phyloP scores from a whole-genome alignment of 2,329 filamentous ascomycete species.

The Nothopassalora personata region DNA sequence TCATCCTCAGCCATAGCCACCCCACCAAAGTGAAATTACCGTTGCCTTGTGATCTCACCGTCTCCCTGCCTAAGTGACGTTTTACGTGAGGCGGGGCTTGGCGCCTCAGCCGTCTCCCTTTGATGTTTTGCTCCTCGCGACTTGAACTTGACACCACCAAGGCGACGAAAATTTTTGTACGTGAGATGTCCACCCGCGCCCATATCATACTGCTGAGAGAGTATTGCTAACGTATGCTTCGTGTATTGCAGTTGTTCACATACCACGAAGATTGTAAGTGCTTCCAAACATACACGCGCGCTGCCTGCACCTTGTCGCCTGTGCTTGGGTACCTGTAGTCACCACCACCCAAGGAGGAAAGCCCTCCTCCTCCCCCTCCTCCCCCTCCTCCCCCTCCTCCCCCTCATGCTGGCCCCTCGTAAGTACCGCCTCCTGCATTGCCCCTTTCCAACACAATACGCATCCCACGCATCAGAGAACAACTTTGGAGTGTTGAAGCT shows the following conservation, averaged over 20 bases:
- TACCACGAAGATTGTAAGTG: not conserved
- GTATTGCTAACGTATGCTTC: not conserved
- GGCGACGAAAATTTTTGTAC: not conserved
- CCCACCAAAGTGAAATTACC: not conserved
- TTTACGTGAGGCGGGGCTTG: not conserved
- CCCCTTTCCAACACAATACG: not conserved
- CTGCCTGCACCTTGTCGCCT: not conserved
- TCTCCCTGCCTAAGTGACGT: not conserved
- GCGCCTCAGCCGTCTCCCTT: not conserved
- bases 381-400: not conserved
- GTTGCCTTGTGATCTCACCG: not conserved
- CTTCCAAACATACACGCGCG: not conserved
- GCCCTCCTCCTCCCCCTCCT: not conserved
- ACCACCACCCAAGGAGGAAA: not conserved
- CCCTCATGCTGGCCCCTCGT: not conserved
- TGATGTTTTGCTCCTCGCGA: not conserved
- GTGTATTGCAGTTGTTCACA: not conserved
- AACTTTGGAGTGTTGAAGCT: not conserved
- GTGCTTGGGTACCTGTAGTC: not conserved
- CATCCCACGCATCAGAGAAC: not conserved
- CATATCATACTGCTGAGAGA: not conserved
- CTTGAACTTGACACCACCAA: not conserved
- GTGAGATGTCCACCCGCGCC: not conserved
- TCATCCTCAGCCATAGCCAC: not conserved
- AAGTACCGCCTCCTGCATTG: not conserved